Base-by-base conservation (phyloP, 805 yeast genomes). In the Candida maltosa region DNA sequence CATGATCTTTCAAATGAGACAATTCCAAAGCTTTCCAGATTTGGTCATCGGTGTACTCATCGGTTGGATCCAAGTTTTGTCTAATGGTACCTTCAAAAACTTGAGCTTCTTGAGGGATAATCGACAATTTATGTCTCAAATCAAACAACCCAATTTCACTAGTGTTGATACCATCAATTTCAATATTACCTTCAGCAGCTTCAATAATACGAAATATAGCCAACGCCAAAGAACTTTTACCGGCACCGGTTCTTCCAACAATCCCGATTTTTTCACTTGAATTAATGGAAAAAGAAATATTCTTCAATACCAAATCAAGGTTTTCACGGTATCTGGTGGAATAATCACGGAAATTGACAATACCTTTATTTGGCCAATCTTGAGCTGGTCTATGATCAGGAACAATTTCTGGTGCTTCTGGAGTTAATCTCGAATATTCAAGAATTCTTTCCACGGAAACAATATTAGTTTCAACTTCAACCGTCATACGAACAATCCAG, bases 401-500 rank as follows among this genome's bases (percentile, higher is more conserved):
- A 35, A 83, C 66, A 16, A 80, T 56, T 35, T 70, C 78, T 1
- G 93, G 87, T 6, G 97, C 97, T 65, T 93, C 98, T n/a, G 88
- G 70, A 25, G 65, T 65, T 41, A 93, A 67, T n/a, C 65, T 59
- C 24, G 95, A 76, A 58, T 89, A 91, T 58, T 91, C 98, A 60
- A 86, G 71, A 35, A 91, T 80, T 64, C 98, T 80, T 67, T 91
- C 98, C 29, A 94, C 96, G 14, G 95, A 85, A 25, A 93, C 98
- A 65, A 93, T 89, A 60, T 88, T 91, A 9, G 97, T 88, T 61
- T 93, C 98, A 30, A 93, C 96, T 50, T 93, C 98, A 29, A 93
- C 98, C 0, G 97, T 87, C 97, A 89, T 91, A 65, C 99, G 77
- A 20, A 93, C 97, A 61, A 93, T 87, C 97, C 97, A 91, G 60